Evolutionary conservation across 2,329 filamentous ascomycete species (phyloP).

Genomic region (Aaosphaeria pasadenensis): DNA sequence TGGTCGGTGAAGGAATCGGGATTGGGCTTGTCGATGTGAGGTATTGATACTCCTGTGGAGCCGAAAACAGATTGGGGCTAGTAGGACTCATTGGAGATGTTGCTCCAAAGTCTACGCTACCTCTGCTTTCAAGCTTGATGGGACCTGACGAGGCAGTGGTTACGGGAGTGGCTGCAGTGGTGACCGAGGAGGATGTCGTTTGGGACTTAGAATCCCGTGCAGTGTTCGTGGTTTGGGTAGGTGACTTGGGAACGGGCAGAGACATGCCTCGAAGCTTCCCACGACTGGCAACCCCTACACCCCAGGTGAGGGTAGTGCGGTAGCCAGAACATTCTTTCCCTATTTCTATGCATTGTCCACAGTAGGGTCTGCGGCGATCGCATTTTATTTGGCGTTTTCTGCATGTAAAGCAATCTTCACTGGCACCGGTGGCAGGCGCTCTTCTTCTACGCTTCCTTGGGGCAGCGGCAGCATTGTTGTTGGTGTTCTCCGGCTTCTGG

Average conservation of each 20-base stretch:
- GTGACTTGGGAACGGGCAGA: conserved; percentile 57
- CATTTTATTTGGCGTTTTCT: conserved; percentile 79
- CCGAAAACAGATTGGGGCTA: conserved; percentile 32
- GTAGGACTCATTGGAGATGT: conserved; percentile 34
- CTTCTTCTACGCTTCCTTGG: conserved; percentile 74
- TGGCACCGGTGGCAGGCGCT: conserved; percentile 81
- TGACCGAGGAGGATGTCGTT: conserved; percentile 19
- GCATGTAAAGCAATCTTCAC: conserved; percentile 94
- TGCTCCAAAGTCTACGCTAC: conserved; percentile 33
- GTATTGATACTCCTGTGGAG: conserved; percentile 35
- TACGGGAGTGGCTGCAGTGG: conserved; percentile 8
- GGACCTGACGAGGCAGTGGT: conserved; percentile 21
- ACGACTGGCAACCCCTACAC: conserved; percentile 89
- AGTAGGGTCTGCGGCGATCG: conserved; percentile 89
- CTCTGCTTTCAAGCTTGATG: conserved; percentile 22
- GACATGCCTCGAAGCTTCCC: conserved; percentile 91
- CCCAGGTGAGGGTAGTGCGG: conserved; percentile 96
- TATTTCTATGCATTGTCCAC: conserved; percentile 87
- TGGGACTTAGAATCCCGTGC: conserved; percentile 27
- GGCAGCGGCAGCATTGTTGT: conserved; percentile 27
- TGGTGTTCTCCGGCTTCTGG: conserved; percentile 28
- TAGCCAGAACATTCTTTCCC: conserved; percentile 94
- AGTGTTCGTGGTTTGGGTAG: conserved; percentile 18
- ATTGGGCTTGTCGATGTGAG: conserved; percentile 38
- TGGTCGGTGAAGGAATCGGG: conserved; percentile 36